A percentile compares a stretch with the other conserved stretches of the same genome.
Conservation (phyloP, 345 rosid species). For the Turnera subulata region DNA sequence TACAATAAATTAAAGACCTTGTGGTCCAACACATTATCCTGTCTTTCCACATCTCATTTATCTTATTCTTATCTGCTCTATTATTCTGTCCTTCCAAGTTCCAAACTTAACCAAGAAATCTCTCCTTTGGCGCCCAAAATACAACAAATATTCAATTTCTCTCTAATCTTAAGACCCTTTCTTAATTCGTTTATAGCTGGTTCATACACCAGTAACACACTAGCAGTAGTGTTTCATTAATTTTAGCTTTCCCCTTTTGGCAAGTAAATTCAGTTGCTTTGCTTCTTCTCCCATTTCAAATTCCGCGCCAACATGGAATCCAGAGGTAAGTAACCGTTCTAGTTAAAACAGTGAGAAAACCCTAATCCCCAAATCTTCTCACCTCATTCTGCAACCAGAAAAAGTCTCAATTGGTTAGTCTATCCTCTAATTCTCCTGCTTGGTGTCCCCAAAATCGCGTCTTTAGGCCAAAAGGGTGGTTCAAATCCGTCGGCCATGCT, state of each 20-base stretch:
- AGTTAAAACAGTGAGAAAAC: neutral
- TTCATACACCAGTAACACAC: too few species aligned
- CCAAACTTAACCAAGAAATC: too few species aligned
- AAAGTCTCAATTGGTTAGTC: neutral
- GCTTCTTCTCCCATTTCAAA: conserved; percentile 19
- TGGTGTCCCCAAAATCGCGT: conserved; percentile 2
- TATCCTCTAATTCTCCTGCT: neutral
- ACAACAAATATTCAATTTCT: neutral
- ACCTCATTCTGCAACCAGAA: neutral
- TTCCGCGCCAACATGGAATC: conserved; percentile 33
- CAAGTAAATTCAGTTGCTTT: neutral
- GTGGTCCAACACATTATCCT: too few species aligned
- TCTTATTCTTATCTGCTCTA: too few species aligned
- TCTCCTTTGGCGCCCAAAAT: too few species aligned
- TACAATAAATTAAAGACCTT: too few species aligned
- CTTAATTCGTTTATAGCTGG: too few species aligned
- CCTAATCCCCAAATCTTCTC: neutral
- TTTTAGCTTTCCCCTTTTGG: too few species aligned
- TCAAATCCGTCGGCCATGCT: conserved; percentile 39
- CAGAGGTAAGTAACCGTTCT: conserved; percentile 9
- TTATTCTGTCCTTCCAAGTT: too few species aligned
- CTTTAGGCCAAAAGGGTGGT: conserved; percentile 23
- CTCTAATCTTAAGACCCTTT: too few species aligned
- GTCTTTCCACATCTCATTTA: too few species aligned
- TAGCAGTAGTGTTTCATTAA: too few species aligned